Conservation (phyloP, 345 rosid genomes). For the Linum usitatissimum region DNA sequence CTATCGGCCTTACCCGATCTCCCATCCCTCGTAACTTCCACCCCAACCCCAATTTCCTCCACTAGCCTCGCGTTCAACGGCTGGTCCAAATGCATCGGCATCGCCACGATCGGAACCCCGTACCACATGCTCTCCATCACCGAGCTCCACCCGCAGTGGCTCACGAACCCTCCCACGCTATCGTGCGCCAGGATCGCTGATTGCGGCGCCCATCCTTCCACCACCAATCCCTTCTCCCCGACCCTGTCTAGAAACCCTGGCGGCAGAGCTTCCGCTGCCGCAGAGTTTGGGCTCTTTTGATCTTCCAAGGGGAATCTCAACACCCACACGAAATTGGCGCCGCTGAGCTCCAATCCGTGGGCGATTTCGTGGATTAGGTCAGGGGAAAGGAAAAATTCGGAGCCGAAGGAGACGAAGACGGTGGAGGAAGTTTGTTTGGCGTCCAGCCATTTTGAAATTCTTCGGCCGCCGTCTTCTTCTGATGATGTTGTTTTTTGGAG, state of each 20-base stretch:
- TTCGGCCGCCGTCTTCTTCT: not conserved
- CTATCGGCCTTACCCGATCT: conserved; percentile 10
- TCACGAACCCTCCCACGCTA: conserved; percentile 28
- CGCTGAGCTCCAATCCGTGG: conserved; percentile 23
- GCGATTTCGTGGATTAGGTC: conserved; percentile 30
- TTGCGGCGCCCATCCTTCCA: conserved; percentile 33
- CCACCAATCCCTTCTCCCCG: conserved; percentile 17
- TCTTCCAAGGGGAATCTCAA: conserved; percentile 21
- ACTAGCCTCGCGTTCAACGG: conserved; percentile 24
- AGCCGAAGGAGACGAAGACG: conserved; percentile 29
- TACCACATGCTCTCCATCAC: conserved; percentile 26
- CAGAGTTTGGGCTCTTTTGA: not conserved
- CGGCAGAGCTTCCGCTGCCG: conserved; percentile 21
- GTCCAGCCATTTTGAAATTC: conserved; percentile 23
- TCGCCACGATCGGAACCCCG: conserved; percentile 28
- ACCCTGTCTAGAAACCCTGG: conserved; percentile 22
- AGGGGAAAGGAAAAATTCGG: conserved; percentile 23
- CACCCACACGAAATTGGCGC: conserved; percentile 29
- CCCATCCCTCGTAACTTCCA: conserved; percentile 16
- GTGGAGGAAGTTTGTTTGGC: conserved; percentile 16
- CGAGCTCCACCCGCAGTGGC: conserved; percentile 37
- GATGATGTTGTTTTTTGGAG: conserved; percentile 9
- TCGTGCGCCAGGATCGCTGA: conserved; percentile 15
- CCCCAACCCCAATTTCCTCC: conserved; percentile 39
- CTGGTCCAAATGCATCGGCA: conserved; percentile 31